phyloP scores from a whole-genome alignment of 2,329 filamentous ascomycete genomes.

The Ophiostoma piceae region DNA sequence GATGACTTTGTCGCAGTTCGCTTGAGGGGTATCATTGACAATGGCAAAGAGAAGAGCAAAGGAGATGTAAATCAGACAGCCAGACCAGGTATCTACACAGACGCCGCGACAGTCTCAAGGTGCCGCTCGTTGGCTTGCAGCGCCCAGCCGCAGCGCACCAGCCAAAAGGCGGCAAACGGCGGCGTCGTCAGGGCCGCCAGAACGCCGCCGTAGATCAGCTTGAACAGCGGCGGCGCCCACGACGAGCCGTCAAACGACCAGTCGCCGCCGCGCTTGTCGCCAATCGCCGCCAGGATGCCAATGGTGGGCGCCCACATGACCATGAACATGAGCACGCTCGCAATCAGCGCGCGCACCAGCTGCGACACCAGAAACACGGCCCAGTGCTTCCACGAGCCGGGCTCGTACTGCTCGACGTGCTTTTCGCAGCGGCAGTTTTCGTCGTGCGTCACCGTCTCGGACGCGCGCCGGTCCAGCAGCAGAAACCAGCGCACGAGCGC shows the following conservation, averaged over 20 bases:
- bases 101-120: constrained; percentile 13
- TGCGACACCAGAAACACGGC: constrained; percentile 36
- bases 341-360: constrained; percentile 35
- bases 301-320: constrained; percentile 43
- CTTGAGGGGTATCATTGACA: constrained; percentile 11
- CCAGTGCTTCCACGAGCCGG: constrained; percentile 33
- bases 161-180: constrained; percentile 46
- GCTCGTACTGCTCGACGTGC: constrained; percentile 29
- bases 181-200: constrained; percentile 46
- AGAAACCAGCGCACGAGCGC: constrained; percentile 41
- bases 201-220: constrained; percentile 44
- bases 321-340: constrained; percentile 39
- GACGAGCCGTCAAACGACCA: constrained; percentile 38
- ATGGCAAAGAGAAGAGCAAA: background rate
- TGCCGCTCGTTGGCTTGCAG: constrained; percentile 27
- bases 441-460: constrained; percentile 18
- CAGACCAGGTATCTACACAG: background rate
- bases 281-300: constrained; percentile 40
- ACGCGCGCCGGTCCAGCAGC: constrained; percentile 36
- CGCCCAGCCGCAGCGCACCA: constrained; percentile 46
- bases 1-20: constrained; percentile 11
- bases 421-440: constrained; percentile 24
- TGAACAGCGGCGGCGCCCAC: constrained; percentile 49
- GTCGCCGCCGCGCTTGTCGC: constrained; percentile 38
- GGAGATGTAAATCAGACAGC: background rate